Percentiles rank a stretch among this genome's conserved stretches.
Conservation (phyloP, 2,329 filamentous ascomycete genomes). For the Penicillium digitatum region DNA sequence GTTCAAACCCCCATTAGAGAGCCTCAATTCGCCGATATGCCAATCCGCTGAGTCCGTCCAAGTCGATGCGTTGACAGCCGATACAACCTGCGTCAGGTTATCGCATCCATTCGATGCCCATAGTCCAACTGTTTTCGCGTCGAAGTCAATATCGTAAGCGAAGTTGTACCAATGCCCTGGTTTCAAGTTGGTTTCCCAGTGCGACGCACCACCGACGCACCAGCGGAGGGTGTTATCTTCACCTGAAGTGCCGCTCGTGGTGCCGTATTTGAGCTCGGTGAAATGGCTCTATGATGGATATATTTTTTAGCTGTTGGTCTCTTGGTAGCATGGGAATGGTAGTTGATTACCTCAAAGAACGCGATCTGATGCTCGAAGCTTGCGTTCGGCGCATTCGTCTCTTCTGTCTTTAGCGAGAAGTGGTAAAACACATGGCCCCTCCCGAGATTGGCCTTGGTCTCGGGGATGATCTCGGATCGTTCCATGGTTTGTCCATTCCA, state of each 20-base stretch:
- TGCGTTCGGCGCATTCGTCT: constrained; percentile 57
- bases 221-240: constrained; percentile 58
- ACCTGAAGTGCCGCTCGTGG: constrained; percentile 40
- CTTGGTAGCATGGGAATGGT: too few species aligned
- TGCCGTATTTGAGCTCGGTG: constrained; percentile 69
- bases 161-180: constrained; percentile 70
- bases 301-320: not conserved
- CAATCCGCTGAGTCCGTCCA: constrained; percentile 67
- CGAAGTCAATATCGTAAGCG: constrained; percentile 70
- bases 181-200: constrained; percentile 61
- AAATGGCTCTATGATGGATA: constrained; percentile 61
- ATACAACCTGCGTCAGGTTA: constrained; percentile 55
- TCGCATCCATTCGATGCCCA: constrained; percentile 65
- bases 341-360: constrained; percentile 46
- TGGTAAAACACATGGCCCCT: constrained; percentile 67
- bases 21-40: constrained; percentile 66
- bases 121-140: constrained; percentile 58
- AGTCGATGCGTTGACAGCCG: constrained; percentile 57
- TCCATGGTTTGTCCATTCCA: constrained; percentile 72
- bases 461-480: constrained; percentile 69
- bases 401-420: constrained; percentile 61
- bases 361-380: constrained; percentile 64
- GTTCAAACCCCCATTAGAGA: constrained; percentile 57
- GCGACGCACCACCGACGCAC: constrained; percentile 57
- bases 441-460: constrained; percentile 63